A percentile compares a stretch with the other conserved stretches of the same genome.
These are phyloP conservation scores for Colletotrichum eleusines DNA, from an alignment of 2,329 filamentous ascomycete genomes.

Conservation along the genomic window DNA sequence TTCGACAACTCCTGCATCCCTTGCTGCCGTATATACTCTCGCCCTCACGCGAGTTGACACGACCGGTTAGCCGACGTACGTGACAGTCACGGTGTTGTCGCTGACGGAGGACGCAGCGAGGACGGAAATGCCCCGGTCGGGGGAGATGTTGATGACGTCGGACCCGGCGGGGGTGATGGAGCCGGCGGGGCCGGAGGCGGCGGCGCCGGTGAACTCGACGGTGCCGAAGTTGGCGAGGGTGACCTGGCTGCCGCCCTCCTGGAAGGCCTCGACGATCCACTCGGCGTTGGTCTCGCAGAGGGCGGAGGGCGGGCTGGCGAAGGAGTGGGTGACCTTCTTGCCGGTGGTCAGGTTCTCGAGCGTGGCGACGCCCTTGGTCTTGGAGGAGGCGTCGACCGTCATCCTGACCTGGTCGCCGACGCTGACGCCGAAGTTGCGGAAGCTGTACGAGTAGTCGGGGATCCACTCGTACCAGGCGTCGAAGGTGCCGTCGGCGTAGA, in stretches of 20 bases:
- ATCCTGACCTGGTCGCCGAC: constrained; percentile 49
- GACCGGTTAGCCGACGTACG: constrained; percentile 26
- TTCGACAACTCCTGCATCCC: no score
- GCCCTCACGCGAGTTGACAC: no score
- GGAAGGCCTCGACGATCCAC: constrained; percentile 70
- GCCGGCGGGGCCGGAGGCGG: constrained; percentile 44
- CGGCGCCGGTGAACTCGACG: constrained; percentile 46
- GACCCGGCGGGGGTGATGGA: constrained; percentile 39
- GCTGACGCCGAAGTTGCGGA: constrained; percentile 49
- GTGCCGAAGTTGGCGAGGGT: constrained; percentile 49
- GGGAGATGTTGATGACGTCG: constrained; percentile 43
- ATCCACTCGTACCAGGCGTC: constrained; percentile 63
- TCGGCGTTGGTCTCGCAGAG: constrained; percentile 70
- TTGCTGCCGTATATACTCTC: no score
- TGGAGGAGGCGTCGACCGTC: constrained; percentile 46
- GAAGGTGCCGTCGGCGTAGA: constrained; percentile 52
- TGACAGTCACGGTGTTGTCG: constrained; percentile 36
- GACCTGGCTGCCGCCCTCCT: constrained; percentile 45
- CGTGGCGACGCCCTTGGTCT: constrained; percentile 45
- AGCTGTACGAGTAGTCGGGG: constrained; percentile 56
- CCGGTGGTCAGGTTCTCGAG: constrained; percentile 64
- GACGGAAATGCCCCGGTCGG: constrained; percentile 13
- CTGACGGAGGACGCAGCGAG: constrained; percentile 35
- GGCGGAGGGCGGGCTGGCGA: constrained; percentile 56
- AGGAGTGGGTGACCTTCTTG: constrained; percentile 63